Evolutionary conservation across 352 stramenopile genomes (phyloP).

Genomic region (Aphanomyces invadans): DNA sequence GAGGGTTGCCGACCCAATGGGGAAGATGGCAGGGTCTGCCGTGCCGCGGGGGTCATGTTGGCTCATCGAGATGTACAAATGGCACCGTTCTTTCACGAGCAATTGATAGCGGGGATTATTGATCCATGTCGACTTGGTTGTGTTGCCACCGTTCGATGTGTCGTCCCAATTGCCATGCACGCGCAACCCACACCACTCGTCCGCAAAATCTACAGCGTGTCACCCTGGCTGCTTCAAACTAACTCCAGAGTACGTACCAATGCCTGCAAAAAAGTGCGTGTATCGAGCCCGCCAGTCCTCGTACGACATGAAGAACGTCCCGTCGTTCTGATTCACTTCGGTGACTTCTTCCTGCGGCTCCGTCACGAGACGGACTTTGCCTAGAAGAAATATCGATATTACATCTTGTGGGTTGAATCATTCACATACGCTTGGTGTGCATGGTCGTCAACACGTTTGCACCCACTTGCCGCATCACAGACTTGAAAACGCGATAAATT

Average conservation of each 20-base stretch:
- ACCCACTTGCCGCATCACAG: slow-evolving; percentile 56
- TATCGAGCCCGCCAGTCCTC: slow-evolving; percentile 84
- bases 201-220: slow-evolving; percentile 62
- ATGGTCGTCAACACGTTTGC: slow-evolving; percentile 57
- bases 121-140: slow-evolving; percentile 75
- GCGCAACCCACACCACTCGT: slow-evolving; percentile 74
- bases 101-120: slow-evolving; percentile 83
- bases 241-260: slow-evolving; percentile 37
- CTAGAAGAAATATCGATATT: slow-evolving; percentile 31
- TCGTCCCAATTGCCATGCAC: slow-evolving; percentile 75
- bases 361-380: slow-evolving; percentile 47
- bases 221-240: not conserved
- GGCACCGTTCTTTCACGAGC: slow-evolving; percentile 45
- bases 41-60: slow-evolving; percentile 74
- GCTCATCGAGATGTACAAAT: slow-evolving; percentile 66
- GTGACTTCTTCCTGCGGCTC: slow-evolving; percentile 68
- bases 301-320: slow-evolving; percentile 90
- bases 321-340: slow-evolving; percentile 78
- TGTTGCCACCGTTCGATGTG: slow-evolving; percentile 67
- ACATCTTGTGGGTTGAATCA: not conserved
- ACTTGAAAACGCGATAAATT: slow-evolving; percentile 68
- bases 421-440: slow-evolving; percentile 29
- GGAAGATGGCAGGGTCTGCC: slow-evolving; percentile 61
- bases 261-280: slow-evolving; percentile 86
- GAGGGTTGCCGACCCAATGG: slow-evolving; percentile 36